Evolutionary conservation across 2,329 filamentous ascomycete genomes (phyloP).

Genomic region (Colletotrichum acutatum): DNA sequence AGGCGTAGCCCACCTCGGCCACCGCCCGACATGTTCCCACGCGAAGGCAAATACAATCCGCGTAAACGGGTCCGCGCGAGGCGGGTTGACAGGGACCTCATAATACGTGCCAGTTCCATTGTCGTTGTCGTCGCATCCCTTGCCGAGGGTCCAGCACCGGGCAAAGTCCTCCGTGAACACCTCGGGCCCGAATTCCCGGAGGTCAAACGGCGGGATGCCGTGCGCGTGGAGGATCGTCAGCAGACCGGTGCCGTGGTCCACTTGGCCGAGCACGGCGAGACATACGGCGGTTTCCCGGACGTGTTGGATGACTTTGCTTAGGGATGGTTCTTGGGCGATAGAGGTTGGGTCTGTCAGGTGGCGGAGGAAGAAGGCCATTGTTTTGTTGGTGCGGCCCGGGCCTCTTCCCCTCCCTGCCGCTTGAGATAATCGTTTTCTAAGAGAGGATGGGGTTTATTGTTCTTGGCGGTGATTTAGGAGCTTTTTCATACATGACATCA

Average conservation of each 20-base stretch:
- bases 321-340: conserved; percentile 1
- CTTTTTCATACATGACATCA: background rate
- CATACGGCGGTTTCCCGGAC: background rate
- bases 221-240: background rate
- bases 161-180: background rate
- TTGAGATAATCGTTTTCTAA: too few relatives aligned
- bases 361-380: conserved; percentile 13
- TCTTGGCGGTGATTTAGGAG: background rate
- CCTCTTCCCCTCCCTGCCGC: too few relatives aligned
- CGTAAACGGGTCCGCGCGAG: background rate
- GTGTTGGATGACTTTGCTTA: background rate
- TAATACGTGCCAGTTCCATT: background rate
- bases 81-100: background rate
- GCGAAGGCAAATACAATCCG: conserved; percentile 2
- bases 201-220: conserved; percentile 8
- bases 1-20: background rate
- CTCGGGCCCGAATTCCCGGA: background rate
- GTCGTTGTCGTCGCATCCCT: background rate
- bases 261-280: background rate
- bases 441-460: background rate
- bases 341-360: conserved; percentile 2
- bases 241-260: background rate
- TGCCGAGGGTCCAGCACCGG: background rate
- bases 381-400: too few relatives aligned
- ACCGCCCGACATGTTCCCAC: background rate